phyloP scores from a whole-genome alignment of 768 basidiomycete species.

The Hysterangium stoloniferum region DNA sequence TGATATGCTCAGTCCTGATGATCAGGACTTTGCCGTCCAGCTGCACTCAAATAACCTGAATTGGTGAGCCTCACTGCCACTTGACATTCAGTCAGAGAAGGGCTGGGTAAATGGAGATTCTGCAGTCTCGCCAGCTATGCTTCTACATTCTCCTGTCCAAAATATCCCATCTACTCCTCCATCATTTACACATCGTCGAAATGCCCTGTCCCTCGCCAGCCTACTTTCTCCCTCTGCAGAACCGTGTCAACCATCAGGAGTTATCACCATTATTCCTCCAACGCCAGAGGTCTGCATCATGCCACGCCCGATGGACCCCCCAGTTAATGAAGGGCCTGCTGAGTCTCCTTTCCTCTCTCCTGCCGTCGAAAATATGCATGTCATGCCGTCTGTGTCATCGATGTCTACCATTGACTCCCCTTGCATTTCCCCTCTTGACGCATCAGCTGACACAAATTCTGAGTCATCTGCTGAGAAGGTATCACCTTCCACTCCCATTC shows the following conservation, averaged over 20 bases:
- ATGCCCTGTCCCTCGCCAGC: not conserved
- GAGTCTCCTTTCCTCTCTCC: no score
- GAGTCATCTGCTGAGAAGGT: no score
- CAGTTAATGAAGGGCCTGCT: not conserved
- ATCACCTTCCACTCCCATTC: no score
- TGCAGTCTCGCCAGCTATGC: not conserved
- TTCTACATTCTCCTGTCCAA: not conserved
- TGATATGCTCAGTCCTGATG: no score
- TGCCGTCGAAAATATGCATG: no score
- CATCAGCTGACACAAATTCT: no score
- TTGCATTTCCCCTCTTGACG: not conserved
- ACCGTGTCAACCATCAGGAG: not conserved
- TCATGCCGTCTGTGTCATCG: not conserved
- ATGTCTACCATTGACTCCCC: not conserved
- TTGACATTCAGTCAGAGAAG: not conserved
- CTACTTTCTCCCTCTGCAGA: not conserved
- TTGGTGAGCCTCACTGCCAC: no score
- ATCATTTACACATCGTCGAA: not conserved
- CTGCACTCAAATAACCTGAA: no score
- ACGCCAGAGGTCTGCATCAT: not conserved
- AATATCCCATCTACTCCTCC: not conserved
- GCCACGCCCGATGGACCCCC: not conserved
- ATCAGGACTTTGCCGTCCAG: no score
- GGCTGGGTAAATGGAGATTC: not conserved
- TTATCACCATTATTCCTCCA: no score